These are phyloP conservation scores for Helianthus tuberosus DNA, from an alignment of 129 eudicot species.

Conservation along the genomic window DNA sequence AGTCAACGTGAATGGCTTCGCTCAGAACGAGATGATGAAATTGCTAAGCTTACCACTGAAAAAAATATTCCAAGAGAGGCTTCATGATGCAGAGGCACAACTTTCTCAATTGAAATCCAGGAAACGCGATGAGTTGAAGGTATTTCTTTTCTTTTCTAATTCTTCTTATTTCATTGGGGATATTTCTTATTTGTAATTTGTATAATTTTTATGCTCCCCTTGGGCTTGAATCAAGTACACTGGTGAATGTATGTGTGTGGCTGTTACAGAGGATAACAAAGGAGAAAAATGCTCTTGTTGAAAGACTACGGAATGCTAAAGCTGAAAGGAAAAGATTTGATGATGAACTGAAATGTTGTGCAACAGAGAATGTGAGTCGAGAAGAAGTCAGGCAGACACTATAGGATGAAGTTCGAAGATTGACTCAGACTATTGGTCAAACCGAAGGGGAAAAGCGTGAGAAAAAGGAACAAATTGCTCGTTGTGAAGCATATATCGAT, in stretches of 20 bases:
- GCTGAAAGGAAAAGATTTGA: constrained; percentile 87
- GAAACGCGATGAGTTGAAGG: constrained; percentile 98
- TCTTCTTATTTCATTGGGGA: neutral
- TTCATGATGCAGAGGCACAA: constrained; percentile 93
- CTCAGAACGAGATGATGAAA: constrained; percentile 82
- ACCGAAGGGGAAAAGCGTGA: constrained; percentile 96
- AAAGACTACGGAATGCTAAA: constrained; percentile 85
- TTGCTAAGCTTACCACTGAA: constrained; percentile 68
- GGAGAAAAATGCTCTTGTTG: constrained; percentile 96
- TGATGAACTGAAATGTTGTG: constrained; percentile 90
- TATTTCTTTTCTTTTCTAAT: constrained; percentile 22
- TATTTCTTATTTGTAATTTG: neutral
- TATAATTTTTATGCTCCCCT: neutral
- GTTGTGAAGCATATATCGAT: constrained; percentile 94
- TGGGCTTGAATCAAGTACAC: neutral
- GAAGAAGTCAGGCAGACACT: constrained; percentile 91
- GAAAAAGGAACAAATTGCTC: constrained; percentile 91
- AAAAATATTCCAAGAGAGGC: constrained; percentile 90
- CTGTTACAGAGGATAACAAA: constrained; percentile 76
- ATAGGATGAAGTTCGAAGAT: constrained; percentile 85
- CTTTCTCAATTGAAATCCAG: constrained; percentile 91
- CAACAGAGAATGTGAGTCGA: constrained; percentile 84
- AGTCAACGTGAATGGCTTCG: constrained; percentile 97
- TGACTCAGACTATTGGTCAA: constrained; percentile 93
- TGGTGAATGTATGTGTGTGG: constrained; percentile 1